Base-by-base conservation (phyloP, 495 filamentous ascomycete species). In the Chaetomium cochliodes region DNA sequence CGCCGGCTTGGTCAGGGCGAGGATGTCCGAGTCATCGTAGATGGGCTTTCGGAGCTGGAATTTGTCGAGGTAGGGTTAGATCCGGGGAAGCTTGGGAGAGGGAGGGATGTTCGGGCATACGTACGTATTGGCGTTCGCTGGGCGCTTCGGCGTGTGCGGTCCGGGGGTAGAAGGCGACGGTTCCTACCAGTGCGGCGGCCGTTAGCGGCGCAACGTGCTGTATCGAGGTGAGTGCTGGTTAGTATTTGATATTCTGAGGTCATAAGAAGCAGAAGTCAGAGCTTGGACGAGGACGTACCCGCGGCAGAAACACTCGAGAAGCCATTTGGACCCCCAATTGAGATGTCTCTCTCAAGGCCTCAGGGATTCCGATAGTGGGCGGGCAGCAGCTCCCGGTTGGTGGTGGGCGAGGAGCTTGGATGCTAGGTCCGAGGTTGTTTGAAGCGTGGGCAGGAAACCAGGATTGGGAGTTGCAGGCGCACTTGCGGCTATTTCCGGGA, bases 21-120 rank as follows among this genome's bases (percentile, higher is more conserved):
- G 77, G 77, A 65, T 71, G 70, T 81, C 73, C 74, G 84, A 81
- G 77, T 91, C 85, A 76, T 93, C 90, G 83, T 96, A 97, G 79
- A 97, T 94, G 57, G 92, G 86, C 81, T 96, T 96, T 70, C 87
- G 89, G 74, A 82, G 69, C 77, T 80, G 70, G 44, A 58, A n/a
- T 3, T 18, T 42, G 59, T 46, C 33, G 66, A 54, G 47, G 57
- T 30, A 30, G 28, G 39, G 64, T 67, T 60, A 60, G 63, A 37
- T 18, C 12, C 18, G 39, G 22, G 50, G n/a, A 37, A 46, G 60
- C n/a, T 41, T 23, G 30, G 16, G 47, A 18, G 9, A 22, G 15
- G 18, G 15, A 44, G n/a, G 12, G 51, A 18, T 53, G 63, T 8
- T 33, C n/a, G 18, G 42, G 26, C 55, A 26, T 11, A 58, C 74